Percentiles rank a stretch among this genome's conserved stretches.
These are phyloP conservation scores for Eruca vesicaria DNA, from an alignment of 441 rosid genomes.

Conservation along the genomic window DNA sequence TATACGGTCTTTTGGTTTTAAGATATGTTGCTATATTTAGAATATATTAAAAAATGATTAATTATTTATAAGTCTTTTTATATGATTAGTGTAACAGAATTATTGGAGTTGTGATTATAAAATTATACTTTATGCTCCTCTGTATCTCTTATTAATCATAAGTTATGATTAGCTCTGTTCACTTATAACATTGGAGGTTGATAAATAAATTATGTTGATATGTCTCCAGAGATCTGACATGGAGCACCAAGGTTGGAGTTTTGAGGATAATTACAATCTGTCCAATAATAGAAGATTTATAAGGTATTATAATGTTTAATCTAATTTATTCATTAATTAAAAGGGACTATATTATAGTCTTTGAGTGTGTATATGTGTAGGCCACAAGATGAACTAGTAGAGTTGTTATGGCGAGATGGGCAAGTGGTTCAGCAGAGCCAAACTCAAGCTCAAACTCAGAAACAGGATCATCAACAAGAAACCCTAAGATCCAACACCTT, in stretches of 20 bases:
- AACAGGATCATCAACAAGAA: slow-evolving; percentile 38
- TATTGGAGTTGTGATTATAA: slow-evolving; percentile 1
- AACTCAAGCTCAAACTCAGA: slow-evolving; percentile 32
- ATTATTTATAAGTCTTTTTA: too few relatives aligned
- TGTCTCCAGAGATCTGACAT: slow-evolving; percentile 44
- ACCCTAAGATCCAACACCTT: slow-evolving; percentile 14
- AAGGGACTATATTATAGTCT: not conserved
- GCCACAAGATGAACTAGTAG: slow-evolving; percentile 55
- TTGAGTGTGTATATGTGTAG: slow-evolving; percentile 31
- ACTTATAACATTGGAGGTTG: not conserved
- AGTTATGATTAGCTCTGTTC: slow-evolving; percentile 8
- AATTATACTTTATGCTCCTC: not conserved
- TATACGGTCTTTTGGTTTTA: not conserved
- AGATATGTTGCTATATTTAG: slow-evolving; percentile 21
- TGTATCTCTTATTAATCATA: slow-evolving; percentile 11
- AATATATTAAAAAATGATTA: not conserved
- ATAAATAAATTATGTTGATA: not conserved
- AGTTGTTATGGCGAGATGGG: slow-evolving; percentile 70
- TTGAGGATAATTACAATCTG: slow-evolving; percentile 46
- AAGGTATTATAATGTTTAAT: slow-evolving; percentile 34
- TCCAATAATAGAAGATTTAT: slow-evolving; percentile 39
- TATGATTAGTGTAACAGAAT: slow-evolving; percentile 19
- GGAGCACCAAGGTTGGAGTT: slow-evolving; percentile 65
- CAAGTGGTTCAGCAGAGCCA: slow-evolving; percentile 66
- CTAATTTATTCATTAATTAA: not conserved